Conservation (phyloP, 2,329 filamentous ascomycete genomes). For the Ophiostoma piceae region DNA sequence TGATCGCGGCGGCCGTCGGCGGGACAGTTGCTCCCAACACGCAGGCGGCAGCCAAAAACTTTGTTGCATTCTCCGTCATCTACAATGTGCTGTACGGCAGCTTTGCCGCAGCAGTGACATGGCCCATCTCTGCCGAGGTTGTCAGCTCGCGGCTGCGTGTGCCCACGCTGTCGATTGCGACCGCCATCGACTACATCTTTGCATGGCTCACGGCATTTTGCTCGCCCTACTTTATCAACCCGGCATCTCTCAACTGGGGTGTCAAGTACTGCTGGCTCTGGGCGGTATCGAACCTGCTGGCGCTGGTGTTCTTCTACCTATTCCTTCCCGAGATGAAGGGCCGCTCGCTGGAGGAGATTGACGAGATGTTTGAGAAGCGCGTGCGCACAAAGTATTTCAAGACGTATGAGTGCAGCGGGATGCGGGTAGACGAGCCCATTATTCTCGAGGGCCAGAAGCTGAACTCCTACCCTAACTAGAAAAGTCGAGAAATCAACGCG, state of each 20-base stretch:
- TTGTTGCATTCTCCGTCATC: background rate
- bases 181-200: background rate
- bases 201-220: background rate
- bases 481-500: too few species aligned
- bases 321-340: background rate
- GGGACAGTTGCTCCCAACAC: background rate
- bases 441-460: background rate
- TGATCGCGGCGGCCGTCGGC: background rate
- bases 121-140: background rate
- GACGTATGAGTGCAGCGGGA: background rate
- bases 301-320: background rate
- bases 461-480: too few species aligned
- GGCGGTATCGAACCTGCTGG: background rate
- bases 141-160: background rate
- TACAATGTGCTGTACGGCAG: background rate
- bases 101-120: background rate
- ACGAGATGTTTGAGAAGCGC: background rate
- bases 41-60: background rate
- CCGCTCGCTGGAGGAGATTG: conserved; percentile 1
- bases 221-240: background rate
- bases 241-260: background rate
- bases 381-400: background rate
- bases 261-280: background rate
- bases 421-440: background rate
- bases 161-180: background rate